Conservation (phyloP, 139 green algal genomes). For the Zygnema cylindricum region DNA sequence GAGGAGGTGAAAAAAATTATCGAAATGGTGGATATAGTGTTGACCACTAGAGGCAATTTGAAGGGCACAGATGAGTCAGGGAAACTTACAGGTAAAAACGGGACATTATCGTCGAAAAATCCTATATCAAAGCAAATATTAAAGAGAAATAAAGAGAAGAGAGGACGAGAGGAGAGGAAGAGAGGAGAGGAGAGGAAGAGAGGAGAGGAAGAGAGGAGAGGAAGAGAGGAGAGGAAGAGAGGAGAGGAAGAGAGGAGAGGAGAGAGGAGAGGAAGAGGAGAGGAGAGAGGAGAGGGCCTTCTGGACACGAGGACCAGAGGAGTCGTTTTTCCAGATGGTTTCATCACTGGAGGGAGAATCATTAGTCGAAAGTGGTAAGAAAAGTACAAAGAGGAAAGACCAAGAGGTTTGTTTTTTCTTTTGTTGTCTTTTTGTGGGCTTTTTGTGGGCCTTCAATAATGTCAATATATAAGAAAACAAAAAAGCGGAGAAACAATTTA, state of each 20-base stretch:
- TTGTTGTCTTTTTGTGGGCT: background rate
- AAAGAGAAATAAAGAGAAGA: background rate
- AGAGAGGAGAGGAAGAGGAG: background rate
- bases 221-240: background rate
- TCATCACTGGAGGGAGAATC: background rate
- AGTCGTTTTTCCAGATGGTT: too few species aligned
- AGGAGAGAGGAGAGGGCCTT: background rate
- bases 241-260: background rate
- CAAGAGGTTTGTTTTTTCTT: background rate
- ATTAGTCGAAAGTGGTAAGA: background rate
- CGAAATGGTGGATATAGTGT: too few species aligned
- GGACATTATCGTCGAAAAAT: too few species aligned
- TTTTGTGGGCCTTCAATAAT: too few species aligned
- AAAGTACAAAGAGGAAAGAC: background rate
- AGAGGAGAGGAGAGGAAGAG: background rate
- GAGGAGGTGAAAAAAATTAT: too few species aligned
- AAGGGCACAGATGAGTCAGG: too few species aligned
- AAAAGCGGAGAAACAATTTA: too few species aligned
- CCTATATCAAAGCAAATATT: too few species aligned
- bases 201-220: background rate
- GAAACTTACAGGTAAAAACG: too few species aligned
- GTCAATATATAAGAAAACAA: too few species aligned
- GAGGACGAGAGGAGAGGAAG: background rate
- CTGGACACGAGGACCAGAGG: background rate
- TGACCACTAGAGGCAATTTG: too few species aligned